Evolutionary conservation across 2,329 filamentous ascomycete species (phyloP).

Genomic region (Cladosporium sp.): DNA sequence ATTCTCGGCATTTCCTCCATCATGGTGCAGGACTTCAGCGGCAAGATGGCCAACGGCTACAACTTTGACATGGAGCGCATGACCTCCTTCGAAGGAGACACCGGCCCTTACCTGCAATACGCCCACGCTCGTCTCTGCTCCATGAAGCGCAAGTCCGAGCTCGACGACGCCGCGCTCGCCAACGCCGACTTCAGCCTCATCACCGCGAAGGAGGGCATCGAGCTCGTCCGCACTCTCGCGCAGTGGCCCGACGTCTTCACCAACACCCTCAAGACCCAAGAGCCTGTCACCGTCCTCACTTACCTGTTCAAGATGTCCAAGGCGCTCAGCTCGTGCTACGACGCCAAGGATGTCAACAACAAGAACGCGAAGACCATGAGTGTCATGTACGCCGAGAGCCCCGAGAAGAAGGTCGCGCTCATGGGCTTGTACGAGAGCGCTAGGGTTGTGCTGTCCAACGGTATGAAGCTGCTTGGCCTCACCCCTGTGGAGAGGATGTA

Average conservation of each 20-base stretch:
- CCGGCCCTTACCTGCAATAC: conserved; percentile 82
- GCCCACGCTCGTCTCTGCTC: conserved; percentile 71
- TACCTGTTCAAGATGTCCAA: conserved; percentile 90
- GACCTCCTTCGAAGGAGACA: conserved; percentile 83
- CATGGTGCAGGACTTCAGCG: conserved; percentile 98
- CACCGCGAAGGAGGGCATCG: conserved; percentile 69
- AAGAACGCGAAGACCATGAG: conserved; percentile 55
- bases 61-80: conserved; percentile 79
- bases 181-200: conserved; percentile 68
- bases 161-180: conserved; percentile 58
- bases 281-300: conserved; percentile 67
- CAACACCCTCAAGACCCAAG: conserved; percentile 81
- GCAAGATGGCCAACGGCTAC: conserved; percentile 78
- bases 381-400: conserved; percentile 73
- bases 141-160: conserved; percentile 58
- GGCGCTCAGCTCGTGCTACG: conserved; percentile 76
- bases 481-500: conserved; percentile 69
- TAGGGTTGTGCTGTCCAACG: conserved; percentile 75
- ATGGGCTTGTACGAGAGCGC: conserved; percentile 78
- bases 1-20: conserved; percentile 89
- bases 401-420: conserved; percentile 68
- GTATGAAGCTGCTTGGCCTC: conserved; percentile 79
- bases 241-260: conserved; percentile 84
- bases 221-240: conserved; percentile 73
- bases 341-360: conserved; percentile 53